Evolutionary conservation across 768 basidiomycete genomes (phyloP), one percentile per base, ranked within the genome.

Genomic region (Suillus sp.): DNA sequence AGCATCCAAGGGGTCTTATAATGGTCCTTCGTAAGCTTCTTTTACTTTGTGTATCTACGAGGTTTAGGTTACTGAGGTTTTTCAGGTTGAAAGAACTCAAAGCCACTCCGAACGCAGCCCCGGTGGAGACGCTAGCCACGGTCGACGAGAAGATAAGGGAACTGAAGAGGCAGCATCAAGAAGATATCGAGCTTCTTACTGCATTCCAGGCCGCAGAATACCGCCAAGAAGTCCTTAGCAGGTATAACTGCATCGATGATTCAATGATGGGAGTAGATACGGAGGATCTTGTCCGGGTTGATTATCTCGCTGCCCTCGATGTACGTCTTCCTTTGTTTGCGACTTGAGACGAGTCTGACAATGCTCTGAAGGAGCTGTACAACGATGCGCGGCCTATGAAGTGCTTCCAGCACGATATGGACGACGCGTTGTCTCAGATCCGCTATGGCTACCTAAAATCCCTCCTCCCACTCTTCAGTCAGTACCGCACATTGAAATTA

Each of bases 11-110:
- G 77, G 78, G 45, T 61, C 73, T 51, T 71, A 72, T 11, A 27
- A 13, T 20, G 73, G 82, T 10, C 80, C 81, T 53, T 72, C 76
- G 83, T 83, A 70, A 63, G 79, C 65, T 8, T 38, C 30, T 62
- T 35, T 7, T 37, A 4, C 25, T 5, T 48, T 10, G 13, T 22
- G 18, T 14, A 16, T 63, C 3, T 16, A 11, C 32, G 32, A 34
- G 22, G 32, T 27, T 18, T 9, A 43, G 27, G 13, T 13, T 14
- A 35, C n/a, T 50, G 57, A 75, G 71, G 0, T 67, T 63, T 11
- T 70, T 69, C 7, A 64, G 64, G 6, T 43, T 75, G 42, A 61
- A 71, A 7, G 67, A 69, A 34, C 68, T 74, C 18, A 73, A 68
- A 55, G 66, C 59, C 25, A 37, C 61, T 27, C 64, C 60, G 40